Percentiles rank a stretch among this genome's conserved stretches.
Evolutionary conservation across 208 protist species (phyloP).

Genomic region (Wallacemonas collosoma): DNA sequence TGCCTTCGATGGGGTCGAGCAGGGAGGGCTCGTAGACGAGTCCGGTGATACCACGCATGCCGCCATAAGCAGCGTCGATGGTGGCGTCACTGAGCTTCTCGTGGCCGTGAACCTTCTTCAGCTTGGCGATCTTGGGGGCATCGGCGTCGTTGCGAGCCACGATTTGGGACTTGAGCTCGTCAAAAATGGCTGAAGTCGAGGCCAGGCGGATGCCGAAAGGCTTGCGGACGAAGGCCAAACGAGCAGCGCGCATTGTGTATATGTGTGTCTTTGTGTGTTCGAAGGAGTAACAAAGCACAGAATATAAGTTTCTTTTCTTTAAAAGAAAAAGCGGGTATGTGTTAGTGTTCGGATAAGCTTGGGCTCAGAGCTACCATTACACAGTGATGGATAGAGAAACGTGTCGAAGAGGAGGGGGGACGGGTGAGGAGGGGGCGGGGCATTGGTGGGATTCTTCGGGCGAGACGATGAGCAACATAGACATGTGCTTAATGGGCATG

Average conservation of each 20-base stretch:
- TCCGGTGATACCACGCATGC: conserved; percentile 95
- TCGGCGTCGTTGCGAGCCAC: conserved; percentile 41
- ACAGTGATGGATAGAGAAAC: too few species aligned
- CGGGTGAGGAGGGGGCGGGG: too few species aligned
- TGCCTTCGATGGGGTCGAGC: conserved; percentile 96
- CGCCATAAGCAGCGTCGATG: conserved; percentile 91
- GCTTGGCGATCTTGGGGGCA: conserved; percentile 68
- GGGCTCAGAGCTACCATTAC: too few species aligned
- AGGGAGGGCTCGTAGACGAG: conserved; percentile 97
- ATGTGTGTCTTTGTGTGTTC: too few species aligned
- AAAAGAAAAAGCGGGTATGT: too few species aligned
- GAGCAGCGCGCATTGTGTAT: conserved; percentile 30
- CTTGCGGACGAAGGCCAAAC: conserved; percentile 23
- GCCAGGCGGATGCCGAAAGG: conserved; percentile 25
- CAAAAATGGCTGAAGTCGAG: conserved; percentile 33
- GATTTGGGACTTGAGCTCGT: conserved; percentile 59
- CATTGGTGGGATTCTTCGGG: too few species aligned
- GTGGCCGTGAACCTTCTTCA: conserved; percentile 82
- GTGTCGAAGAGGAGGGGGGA: too few species aligned
- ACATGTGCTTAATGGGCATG: too few species aligned
- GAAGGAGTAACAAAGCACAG: too few species aligned
- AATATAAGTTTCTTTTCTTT: too few species aligned
- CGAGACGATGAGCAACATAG: too few species aligned
- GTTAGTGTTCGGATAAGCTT: too few species aligned
- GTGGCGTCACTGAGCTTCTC: conserved; percentile 90